Conservation (phyloP, 164 flowering plant genomes). For the Macadamia tetraphylla region DNA sequence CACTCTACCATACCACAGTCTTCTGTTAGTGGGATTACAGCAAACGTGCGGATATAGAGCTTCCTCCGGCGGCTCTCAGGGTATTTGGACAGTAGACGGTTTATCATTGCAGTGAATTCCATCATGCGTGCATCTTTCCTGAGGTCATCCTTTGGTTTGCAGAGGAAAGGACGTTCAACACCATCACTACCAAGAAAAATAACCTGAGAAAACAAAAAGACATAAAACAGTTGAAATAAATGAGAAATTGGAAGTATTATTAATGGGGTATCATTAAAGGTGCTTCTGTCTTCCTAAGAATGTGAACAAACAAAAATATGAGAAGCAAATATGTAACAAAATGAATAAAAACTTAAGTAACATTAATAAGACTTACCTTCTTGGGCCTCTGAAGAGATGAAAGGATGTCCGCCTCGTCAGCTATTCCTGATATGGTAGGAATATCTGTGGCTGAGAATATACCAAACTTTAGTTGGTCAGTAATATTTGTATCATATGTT, state of each 20-base stretch:
- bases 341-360: neutral
- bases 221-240: neutral
- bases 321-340: neutral
- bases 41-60: slow-evolving; percentile 95
- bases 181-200: slow-evolving; percentile 95
- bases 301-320: neutral
- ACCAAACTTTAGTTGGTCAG: slow-evolving; percentile 33
- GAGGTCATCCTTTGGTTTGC: slow-evolving; percentile 99
- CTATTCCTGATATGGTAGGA: slow-evolving; percentile 86
- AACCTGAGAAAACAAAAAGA: slow-evolving; percentile 39
- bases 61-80: slow-evolving; percentile 99
- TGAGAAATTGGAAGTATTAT: neutral
- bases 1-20: slow-evolving; percentile 99
- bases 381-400: slow-evolving; percentile 98
- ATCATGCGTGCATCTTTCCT: slow-evolving; percentile 99
- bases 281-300: neutral
- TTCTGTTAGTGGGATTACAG: slow-evolving; percentile 93
- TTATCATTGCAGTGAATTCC: slow-evolving; percentile 97
- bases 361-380: slow-evolving; percentile 41
- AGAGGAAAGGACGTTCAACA: slow-evolving; percentile 77
- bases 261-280: neutral
- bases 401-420: slow-evolving; percentile 96
- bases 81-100: slow-evolving; percentile 78
- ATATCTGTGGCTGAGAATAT: slow-evolving; percentile 67
- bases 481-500: slow-evolving; percentile 37